Conservation (phyloP, 768 basidiomycete species). For the Lanmaoa rubissima region DNA sequence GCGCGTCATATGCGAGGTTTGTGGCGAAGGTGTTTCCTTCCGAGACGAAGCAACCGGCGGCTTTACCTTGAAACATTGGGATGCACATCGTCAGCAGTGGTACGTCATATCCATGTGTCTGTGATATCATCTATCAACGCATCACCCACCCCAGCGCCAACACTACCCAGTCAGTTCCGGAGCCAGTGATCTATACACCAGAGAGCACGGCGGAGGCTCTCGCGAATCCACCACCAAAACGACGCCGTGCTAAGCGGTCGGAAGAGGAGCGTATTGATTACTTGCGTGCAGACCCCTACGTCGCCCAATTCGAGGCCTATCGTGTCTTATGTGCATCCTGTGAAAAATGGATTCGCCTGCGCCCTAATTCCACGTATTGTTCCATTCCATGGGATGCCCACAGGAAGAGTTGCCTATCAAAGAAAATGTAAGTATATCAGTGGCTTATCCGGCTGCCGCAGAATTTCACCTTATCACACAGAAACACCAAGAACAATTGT, state of each 20-base stretch:
- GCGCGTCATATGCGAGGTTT: conserved; percentile 63
- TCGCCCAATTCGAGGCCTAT: conserved; percentile 79
- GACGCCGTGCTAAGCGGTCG: conserved; percentile 71
- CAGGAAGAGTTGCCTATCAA: conserved; percentile 76
- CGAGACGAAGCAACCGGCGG: conserved; percentile 60
- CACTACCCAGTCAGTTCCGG: conserved; percentile 31
- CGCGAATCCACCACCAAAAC: conserved; percentile 54
- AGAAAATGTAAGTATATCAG: conserved; percentile 57
- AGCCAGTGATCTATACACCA: conserved; percentile 44
- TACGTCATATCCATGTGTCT: conserved; percentile 31
- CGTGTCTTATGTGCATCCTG: conserved; percentile 76
- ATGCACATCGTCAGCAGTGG: conserved; percentile 62
- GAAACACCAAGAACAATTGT: conserved; percentile 49
- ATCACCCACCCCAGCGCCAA: conserved; percentile 24
- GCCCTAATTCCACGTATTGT: conserved; percentile 84
- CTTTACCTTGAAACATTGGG: conserved; percentile 71
- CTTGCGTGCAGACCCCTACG: conserved; percentile 65
- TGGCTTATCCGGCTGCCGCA: conserved; percentile 3
- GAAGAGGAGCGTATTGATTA: conserved; percentile 78
- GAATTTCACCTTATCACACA: conserved; percentile 10
- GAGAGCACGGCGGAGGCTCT: conserved; percentile 41
- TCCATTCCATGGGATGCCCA: conserved; percentile 90
- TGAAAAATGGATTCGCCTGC: conserved; percentile 84
- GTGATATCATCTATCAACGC: conserved; percentile 4
- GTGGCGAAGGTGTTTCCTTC: conserved; percentile 61